These are phyloP conservation scores for Perkinsus chesapeaki DNA, from an alignment of 169 alveolate genomes.

Conservation along the genomic window DNA sequence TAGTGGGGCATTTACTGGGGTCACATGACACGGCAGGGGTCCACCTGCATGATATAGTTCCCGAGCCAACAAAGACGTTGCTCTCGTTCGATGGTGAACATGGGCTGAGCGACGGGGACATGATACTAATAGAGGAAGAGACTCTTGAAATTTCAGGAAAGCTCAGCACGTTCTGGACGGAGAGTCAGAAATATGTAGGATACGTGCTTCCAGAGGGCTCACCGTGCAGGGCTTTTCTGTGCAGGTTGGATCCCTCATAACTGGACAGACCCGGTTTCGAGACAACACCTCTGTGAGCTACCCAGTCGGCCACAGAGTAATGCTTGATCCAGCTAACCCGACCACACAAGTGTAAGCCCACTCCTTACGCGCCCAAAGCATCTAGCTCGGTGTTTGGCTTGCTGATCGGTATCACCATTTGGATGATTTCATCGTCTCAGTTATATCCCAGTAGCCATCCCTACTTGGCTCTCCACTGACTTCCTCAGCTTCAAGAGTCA, in stretches of 20 bases:
- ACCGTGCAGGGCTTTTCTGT: not conserved
- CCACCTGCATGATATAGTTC: not conserved
- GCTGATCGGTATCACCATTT: too few relatives aligned
- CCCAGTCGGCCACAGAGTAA: not conserved
- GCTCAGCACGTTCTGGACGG: not conserved
- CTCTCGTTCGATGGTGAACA: not conserved
- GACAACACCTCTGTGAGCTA: not conserved
- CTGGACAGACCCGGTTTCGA: not conserved
- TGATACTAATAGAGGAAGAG: not conserved
- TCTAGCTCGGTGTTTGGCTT: too few relatives aligned
- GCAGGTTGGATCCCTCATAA: not conserved
- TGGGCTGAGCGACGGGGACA: not conserved
- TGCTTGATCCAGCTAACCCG: not conserved
- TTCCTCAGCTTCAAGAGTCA: not conserved
- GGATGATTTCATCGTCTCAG: not conserved
- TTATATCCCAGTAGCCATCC: not conserved
- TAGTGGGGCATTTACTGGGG: not conserved
- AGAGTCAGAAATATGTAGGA: not conserved
- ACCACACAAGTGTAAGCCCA: not conserved
- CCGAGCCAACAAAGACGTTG: not conserved
- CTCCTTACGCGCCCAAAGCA: too few relatives aligned
- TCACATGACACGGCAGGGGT: not conserved
- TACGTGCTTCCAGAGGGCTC: not conserved
- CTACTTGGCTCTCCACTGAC: not conserved
- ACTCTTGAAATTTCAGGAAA: not conserved